Percentiles rank a stretch among this genome's conserved stretches.
phyloP scores from a whole-genome alignment of 192 early-diverging fungal species.

The Coemansia sp. region DNA sequence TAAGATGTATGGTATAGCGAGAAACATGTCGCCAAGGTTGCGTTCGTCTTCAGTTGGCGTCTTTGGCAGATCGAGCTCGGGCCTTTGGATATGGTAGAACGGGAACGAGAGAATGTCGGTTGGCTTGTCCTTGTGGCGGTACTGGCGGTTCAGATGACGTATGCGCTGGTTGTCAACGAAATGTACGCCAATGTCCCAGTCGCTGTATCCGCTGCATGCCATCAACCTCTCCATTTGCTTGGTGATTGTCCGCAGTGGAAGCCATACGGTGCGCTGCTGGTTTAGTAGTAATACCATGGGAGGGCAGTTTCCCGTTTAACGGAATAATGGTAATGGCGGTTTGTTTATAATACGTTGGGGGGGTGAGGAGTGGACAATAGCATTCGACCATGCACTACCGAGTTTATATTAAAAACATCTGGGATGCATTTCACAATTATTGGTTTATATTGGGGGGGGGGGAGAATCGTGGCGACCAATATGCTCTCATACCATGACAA shows the following conservation, averaged over 20 bases:
- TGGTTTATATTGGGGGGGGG: no score
- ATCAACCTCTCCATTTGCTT: constrained; percentile 50
- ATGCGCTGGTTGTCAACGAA: constrained; percentile 55
- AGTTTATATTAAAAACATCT: no score
- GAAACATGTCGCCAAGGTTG: constrained; percentile 65
- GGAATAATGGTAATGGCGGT: neutral
- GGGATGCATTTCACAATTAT: no score
- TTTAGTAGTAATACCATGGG: constrained; percentile 33
- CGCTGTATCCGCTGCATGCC: constrained; percentile 53
- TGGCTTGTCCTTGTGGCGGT: constrained; percentile 54
- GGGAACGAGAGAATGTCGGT: constrained; percentile 72
- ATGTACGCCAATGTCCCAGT: constrained; percentile 65
- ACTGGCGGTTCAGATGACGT: constrained; percentile 55
- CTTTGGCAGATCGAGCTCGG: constrained; percentile 28
- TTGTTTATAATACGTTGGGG: neutral
- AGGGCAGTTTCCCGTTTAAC: neutral
- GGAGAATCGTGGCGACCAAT: no score
- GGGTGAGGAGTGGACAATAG: no score
- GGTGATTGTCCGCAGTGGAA: constrained; percentile 34
- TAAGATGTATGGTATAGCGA: constrained; percentile 59
- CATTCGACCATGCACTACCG: no score
- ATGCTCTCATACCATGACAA: no score
- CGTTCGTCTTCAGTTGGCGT: constrained; percentile 46
- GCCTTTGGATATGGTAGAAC: constrained; percentile 48
- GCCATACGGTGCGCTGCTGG: constrained; percentile 42